Percentiles rank a stretch among this genome's conserved stretches.
Evolutionary conservation across 148 eudicot genomes (phyloP).

Genomic region (Dianthus caryophyllus): DNA sequence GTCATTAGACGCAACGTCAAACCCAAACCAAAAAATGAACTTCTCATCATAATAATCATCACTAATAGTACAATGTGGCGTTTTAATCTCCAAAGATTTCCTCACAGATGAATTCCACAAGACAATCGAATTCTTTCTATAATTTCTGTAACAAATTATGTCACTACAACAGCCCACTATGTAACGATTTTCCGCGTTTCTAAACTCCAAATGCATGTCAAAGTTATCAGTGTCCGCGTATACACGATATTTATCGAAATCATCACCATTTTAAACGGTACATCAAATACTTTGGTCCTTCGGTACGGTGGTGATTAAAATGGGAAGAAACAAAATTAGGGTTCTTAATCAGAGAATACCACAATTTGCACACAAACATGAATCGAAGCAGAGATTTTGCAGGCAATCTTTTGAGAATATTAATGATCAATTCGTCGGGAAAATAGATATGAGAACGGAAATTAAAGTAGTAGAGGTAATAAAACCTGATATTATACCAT

Average conservation of each 20-base stretch:
- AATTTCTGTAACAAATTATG: background rate
- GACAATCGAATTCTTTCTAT: background rate
- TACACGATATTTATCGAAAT: background rate
- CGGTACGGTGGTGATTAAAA: background rate
- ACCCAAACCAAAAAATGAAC: background rate
- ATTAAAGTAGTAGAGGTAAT: no score
- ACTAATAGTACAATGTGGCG: background rate
- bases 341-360: background rate
- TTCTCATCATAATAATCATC: background rate
- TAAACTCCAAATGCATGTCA: background rate
- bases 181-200: background rate
- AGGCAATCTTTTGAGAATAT: constrained; percentile 9
- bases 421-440: background rate
- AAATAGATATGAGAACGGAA: no score
- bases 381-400: constrained; percentile 1
- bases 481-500: no score
- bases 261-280: background rate
- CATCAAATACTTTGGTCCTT: background rate
- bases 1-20: background rate
- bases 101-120: background rate
- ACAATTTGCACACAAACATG: background rate
- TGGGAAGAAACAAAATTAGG: background rate
- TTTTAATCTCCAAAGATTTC: background rate
- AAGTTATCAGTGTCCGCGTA: background rate
- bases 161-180: background rate